Conservation (phyloP, 208 protist genomes). For the Trypanosoma mega region DNA sequence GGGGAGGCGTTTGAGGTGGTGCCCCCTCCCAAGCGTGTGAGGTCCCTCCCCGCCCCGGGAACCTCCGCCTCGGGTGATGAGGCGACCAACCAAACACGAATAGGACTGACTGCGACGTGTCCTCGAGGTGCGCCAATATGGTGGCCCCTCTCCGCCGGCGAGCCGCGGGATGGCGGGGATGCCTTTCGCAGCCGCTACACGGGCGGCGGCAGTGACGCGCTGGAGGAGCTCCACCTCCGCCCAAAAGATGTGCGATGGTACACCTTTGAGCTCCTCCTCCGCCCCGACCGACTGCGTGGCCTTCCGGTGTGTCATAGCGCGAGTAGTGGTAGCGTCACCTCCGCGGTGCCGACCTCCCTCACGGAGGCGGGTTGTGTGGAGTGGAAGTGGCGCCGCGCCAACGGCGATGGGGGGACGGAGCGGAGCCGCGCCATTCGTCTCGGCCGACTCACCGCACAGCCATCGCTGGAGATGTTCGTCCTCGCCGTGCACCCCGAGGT, state of each 20-base stretch:
- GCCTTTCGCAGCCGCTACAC: constrained; percentile 19
- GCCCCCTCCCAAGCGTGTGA: constrained; percentile 2
- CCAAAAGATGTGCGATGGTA: constrained; percentile 43
- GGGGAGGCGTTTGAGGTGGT: constrained; percentile 20
- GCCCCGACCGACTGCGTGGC: constrained; percentile 32
- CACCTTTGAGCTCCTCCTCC: constrained; percentile 36
- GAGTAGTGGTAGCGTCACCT: neutral
- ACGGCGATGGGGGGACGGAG: constrained; percentile 51
- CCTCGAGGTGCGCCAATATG: no score
- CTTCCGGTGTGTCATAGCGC: constrained; percentile 19
- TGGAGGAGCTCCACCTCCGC: constrained; percentile 28
- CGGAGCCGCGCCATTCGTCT: constrained; percentile 35
- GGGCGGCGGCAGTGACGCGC: constrained; percentile 13
- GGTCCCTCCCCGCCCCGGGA: neutral
- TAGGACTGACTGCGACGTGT: no score
- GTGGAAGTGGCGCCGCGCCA: constrained; percentile 50
- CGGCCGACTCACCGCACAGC: constrained; percentile 22
- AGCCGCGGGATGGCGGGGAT: constrained; percentile 1
- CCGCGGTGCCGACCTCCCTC: constrained; percentile 15
- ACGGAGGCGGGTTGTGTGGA: constrained; percentile 47
- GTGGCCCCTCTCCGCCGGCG: constrained; percentile 10
- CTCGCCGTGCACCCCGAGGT: constrained; percentile 14
- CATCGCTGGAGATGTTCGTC: constrained; percentile 36
- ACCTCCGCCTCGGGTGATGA: no score
- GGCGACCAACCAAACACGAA: no score